Evolutionary conservation across 176 grass and related monocot genomes (phyloP).

Genomic region (Ananas comosus): DNA sequence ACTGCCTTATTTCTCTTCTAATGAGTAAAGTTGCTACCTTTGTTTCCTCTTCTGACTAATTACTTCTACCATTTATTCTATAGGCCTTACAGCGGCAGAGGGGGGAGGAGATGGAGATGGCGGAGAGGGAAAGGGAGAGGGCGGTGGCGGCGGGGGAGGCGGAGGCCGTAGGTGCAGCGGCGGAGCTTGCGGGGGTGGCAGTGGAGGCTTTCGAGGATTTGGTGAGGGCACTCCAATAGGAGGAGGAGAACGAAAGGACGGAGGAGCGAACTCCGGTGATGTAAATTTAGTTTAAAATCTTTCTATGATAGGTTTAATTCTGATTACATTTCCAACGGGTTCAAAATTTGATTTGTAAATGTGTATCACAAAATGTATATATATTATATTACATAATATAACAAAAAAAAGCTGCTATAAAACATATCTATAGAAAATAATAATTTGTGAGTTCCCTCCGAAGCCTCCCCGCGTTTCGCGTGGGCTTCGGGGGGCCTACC

Average conservation of each 20-base stretch:
- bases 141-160: constrained; percentile 22
- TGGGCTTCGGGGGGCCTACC: too few species aligned
- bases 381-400: too few species aligned
- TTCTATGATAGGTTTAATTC: constrained; percentile 7
- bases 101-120: constrained; percentile 15
- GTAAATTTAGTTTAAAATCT: constrained; percentile 1
- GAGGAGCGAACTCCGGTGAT: background rate
- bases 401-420: too few species aligned
- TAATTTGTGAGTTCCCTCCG: too few species aligned
- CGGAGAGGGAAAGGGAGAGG: constrained; percentile 40
- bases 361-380: too few species aligned
- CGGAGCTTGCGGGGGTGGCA: constrained; percentile 23
- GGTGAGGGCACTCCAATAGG: constrained; percentile 20
- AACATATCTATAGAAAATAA: too few species aligned
- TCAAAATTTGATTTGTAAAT: too few species aligned
- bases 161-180: constrained; percentile 16
- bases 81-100: background rate
- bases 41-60: too few species aligned
- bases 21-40: too few species aligned
- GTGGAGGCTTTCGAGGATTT: constrained; percentile 41
- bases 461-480: too few species aligned
- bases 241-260: constrained; percentile 9
- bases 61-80: too few species aligned
- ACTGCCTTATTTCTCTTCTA: too few species aligned
- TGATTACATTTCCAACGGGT: background rate